Evolutionary conservation across 176 grass and related monocot species (phyloP).

Genomic region (Hsuehochloa calcarea): DNA sequence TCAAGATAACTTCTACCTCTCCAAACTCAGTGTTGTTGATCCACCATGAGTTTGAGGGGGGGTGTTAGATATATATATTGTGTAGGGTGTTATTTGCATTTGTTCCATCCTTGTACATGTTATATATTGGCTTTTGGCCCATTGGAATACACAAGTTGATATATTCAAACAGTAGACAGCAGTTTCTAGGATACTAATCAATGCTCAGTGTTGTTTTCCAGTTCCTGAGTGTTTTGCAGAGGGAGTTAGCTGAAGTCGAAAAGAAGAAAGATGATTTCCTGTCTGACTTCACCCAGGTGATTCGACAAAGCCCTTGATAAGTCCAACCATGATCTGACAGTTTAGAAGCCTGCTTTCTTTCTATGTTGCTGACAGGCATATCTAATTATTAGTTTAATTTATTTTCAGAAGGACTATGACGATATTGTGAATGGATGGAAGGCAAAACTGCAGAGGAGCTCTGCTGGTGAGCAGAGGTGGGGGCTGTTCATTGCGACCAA

Average conservation of each 20-base stretch:
- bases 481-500: slow-evolving; percentile 85
- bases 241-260: slow-evolving; percentile 66
- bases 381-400: slow-evolving; percentile 17
- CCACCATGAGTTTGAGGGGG: too few relatives aligned
- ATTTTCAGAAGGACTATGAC: slow-evolving; percentile 78
- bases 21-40: too few relatives aligned
- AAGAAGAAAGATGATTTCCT: slow-evolving; percentile 79
- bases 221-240: slow-evolving; percentile 74
- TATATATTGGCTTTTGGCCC: too few relatives aligned
- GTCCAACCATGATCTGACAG: background rate
- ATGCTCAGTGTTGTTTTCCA: slow-evolving; percentile 23
- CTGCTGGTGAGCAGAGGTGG: slow-evolving; percentile 86
- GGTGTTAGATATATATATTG: too few relatives aligned
- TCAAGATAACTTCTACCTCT: too few relatives aligned
- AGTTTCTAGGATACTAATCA: background rate
- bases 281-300: slow-evolving; percentile 81
- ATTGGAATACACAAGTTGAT: too few relatives aligned
- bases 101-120: too few relatives aligned
- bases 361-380: background rate
- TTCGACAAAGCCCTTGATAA: background rate
- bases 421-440: slow-evolving; percentile 95
- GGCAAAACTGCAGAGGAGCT: slow-evolving; percentile 82
- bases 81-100: too few relatives aligned
- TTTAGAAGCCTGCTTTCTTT: background rate
- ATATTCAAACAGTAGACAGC: too few relatives aligned